Evolutionary conservation across 202 grass and related monocot genomes (phyloP), one percentile per base, ranked within the genome.

Genomic region (Schoenoplectus tabernaemontani): DNA sequence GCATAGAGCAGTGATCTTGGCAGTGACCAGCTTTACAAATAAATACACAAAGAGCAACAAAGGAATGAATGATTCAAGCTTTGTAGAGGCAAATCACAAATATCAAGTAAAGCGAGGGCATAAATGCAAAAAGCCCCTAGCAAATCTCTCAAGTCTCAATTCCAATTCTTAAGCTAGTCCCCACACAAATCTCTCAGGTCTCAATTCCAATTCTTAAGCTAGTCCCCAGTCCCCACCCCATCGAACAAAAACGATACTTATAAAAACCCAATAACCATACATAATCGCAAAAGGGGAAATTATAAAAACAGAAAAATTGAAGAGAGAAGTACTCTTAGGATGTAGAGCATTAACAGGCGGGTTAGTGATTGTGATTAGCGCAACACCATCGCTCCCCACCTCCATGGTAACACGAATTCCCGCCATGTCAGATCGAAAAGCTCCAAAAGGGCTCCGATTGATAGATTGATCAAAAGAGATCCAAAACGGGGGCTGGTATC

Each of bases 321-420:
- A 4, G 0, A 9, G 11, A 33, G 0, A 51, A 53, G 62, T 88
- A 97, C 93, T 90, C 70, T 75, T 83, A 58, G 93, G 96, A 60
- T 90, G 89, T 44, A 98, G 84, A 39, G 92, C 96, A 73, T 99
- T 96, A 59, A 99, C 96, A 33, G 96, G 96, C 66, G 96, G 92
- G 73, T 99, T 93, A 85, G 65, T 77, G 85, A 99, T 91, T 76
- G 96, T 99, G 85, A 99, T 81, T 60, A 99, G 62, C 69, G 92
- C 96, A 42, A 99, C 88, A 57, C 82, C 96, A 36, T 99, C 92
- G 60, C 68, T 76, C 54, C 90, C 88, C 46, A 99, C 92, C 70
- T 99, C 96, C 96, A 99, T 99, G 77, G 92, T 84, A 28, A 93
- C 92, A 50, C 90, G 78, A 77, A 99, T 80, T 30, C 72, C 83